phyloP scores from a whole-genome alignment of 148 eudicot species.

The Cornus kousa region DNA sequence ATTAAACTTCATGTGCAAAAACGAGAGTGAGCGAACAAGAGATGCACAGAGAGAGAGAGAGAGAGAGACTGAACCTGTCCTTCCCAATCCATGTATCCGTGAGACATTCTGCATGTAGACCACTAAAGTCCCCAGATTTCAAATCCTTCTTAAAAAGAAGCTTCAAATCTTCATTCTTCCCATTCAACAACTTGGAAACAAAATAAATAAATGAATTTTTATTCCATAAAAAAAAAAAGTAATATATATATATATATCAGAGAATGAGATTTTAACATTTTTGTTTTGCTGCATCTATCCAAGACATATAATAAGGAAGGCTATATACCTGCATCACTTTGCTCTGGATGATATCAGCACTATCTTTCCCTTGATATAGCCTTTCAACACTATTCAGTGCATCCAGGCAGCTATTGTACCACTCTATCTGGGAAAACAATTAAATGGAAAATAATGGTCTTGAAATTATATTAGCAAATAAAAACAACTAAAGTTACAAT shows the following conservation, averaged over 20 bases:
- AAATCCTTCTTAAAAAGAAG: constrained; percentile 54
- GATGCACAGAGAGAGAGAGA: background rate
- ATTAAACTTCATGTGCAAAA: constrained; percentile 12
- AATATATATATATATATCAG: background rate
- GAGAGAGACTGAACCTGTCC: constrained; percentile 49
- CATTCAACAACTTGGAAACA: constrained; percentile 52
- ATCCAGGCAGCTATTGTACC: constrained; percentile 69
- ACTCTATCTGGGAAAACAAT: constrained; percentile 61
- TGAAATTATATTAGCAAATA: background rate
- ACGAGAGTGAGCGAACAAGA: background rate
- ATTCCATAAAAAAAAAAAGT: constrained; percentile 2
- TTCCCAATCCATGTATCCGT: constrained; percentile 97
- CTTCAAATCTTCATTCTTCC: constrained; percentile 74
- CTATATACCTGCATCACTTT: constrained; percentile 71
- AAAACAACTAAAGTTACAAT: background rate
- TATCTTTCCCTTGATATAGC: constrained; percentile 72
- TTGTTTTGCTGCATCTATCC: background rate
- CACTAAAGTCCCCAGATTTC: constrained; percentile 67
- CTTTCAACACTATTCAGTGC: constrained; percentile 67
- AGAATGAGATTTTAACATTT: background rate
- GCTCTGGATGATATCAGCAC: constrained; percentile 60
- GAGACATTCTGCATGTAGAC: constrained; percentile 80
- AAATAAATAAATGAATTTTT: background rate
- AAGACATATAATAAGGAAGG: constrained; percentile 6
- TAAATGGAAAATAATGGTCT: background rate